Base-by-base conservation (phyloP, 768 basidiomycete genomes). In the Lactarius quietus region DNA sequence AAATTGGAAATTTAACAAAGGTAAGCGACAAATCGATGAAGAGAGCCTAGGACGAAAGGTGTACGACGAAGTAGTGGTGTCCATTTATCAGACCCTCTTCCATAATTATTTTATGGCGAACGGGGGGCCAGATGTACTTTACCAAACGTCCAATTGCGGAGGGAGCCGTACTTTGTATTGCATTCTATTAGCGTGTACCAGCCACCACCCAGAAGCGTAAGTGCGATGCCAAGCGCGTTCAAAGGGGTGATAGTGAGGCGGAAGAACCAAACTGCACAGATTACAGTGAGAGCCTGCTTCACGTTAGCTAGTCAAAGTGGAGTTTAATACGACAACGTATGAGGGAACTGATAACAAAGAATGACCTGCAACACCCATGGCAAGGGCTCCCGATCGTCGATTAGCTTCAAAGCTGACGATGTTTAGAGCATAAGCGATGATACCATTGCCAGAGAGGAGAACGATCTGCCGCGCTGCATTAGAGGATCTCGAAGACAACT, bases 391-490 rank as follows among this genome's bases (percentile, higher is more conserved):
- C 0, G 93, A 88, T 73, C 90, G 87, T 76, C 89, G 88, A 78
- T 98, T 99, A n/a, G 97, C 92, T 45, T 91, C 92, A 73, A 99
- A 97, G 74, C 90, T 92, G 63, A 97, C 92, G 3, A 98, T 86
- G 71, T 98, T 99, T 59, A 99, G 79, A 17, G 86, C 89, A 72
- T 97, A 98, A 4, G 97, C 97, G 71, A 98, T 86, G 17, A 80
- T 73, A 0, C 95, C 96, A 70, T 98, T 99, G 39, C 89, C 71
- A 6, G 85, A 68, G 53, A 98, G 76, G 7, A 87, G 83, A 77
- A 57, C 33, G 28, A 67, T 59, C 20, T 62, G 56, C 57, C 41
- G 28, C 15, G 45, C n/a, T 57, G 15, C 17, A 43, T 28, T 61
- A 63, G 33, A 4, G 8, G 63, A 57, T 75, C 75, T 78, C 80